Evolutionary conservation across 345 rosid species (phyloP).

Genomic region (Bretschneidera sinensis): DNA sequence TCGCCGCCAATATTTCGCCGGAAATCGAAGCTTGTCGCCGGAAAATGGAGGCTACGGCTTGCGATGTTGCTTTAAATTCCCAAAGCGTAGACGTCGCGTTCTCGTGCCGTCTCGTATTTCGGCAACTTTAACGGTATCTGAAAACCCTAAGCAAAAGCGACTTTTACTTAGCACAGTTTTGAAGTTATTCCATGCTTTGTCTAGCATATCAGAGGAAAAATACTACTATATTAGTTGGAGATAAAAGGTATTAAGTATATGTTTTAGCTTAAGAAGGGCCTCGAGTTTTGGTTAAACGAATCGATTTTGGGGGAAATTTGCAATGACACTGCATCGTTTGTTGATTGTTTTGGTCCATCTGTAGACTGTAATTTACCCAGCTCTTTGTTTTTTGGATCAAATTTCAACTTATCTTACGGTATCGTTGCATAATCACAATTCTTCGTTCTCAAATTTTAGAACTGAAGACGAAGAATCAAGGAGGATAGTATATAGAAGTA

Average conservation of each 20-base stretch:
- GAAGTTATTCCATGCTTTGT: conserved; percentile 63
- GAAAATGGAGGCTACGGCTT: conserved; percentile 19
- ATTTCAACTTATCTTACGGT: conserved; percentile 6
- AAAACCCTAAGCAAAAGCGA: conserved; percentile 28
- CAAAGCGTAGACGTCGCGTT: conserved; percentile 25
- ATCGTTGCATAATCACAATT: background rate
- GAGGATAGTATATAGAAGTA: background rate
- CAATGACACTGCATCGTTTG: conserved; percentile 3
- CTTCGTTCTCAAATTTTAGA: conserved; percentile 11
- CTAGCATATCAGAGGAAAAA: conserved; percentile 31
- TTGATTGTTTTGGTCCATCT: conserved; percentile 8
- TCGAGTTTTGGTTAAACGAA: conserved; percentile 27
- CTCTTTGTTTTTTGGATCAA: background rate
- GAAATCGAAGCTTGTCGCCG: background rate
- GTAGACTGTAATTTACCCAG: conserved; percentile 2
- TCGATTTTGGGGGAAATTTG: conserved; percentile 11
- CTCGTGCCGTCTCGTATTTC: conserved; percentile 40
- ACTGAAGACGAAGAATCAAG: conserved; percentile 15
- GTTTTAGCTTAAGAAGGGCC: conserved; percentile 22
- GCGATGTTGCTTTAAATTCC: conserved; percentile 15
- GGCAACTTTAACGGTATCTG: conserved; percentile 36
- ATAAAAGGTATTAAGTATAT: conserved; percentile 6
- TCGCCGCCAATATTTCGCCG: conserved; percentile 11
- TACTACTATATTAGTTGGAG: conserved; percentile 21
- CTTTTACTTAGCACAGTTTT: conserved; percentile 42